These are phyloP conservation scores for Xylaria multiplex DNA, from an alignment of 2,329 filamentous ascomycete genomes.

Conservation along the genomic window DNA sequence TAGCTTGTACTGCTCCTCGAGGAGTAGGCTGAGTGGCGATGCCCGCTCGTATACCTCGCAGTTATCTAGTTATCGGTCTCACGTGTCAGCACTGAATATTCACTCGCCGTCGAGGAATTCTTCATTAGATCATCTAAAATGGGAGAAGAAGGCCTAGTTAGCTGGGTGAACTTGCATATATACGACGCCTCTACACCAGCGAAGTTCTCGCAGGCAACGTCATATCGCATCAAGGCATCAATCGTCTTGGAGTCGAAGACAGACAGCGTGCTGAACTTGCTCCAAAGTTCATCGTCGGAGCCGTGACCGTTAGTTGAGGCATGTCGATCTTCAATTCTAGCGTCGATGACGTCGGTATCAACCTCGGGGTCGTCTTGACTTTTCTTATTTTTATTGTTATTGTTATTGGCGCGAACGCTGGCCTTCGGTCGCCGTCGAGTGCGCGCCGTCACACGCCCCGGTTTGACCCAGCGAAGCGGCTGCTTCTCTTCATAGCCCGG, in stretches of 20 bases:
- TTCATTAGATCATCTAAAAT: neutral
- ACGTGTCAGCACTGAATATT: slow-evolving; percentile 8
- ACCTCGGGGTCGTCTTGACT: neutral
- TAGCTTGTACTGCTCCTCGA: slow-evolving; percentile 30
- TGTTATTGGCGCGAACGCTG: neutral
- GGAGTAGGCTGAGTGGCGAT: slow-evolving; percentile 31
- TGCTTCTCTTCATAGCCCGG: slow-evolving; percentile 54
- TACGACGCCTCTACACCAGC: slow-evolving; percentile 44
- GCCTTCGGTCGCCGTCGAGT: slow-evolving; percentile 27
- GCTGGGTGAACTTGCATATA: slow-evolving; percentile 45
- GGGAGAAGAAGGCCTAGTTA: neutral
- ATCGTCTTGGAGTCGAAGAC: slow-evolving; percentile 18
- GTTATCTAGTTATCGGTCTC: slow-evolving; percentile 42
- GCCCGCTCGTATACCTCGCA: slow-evolving; percentile 46
- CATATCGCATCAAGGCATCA: slow-evolving; percentile 35
- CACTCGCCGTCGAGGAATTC: no score
- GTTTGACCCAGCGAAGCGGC: slow-evolving; percentile 54
- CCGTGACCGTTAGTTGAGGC: neutral
- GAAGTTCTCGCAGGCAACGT: slow-evolving; percentile 39
- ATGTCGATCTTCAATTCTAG: neutral
- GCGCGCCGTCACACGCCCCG: slow-evolving; percentile 50
- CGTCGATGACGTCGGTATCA: neutral
- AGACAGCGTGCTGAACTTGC: neutral
- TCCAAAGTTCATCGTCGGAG: slow-evolving; percentile 7
- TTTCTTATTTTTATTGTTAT: neutral